phyloP scores from a whole-genome alignment of 352 stramenopile species.

The Phytophthora brassicae region DNA sequence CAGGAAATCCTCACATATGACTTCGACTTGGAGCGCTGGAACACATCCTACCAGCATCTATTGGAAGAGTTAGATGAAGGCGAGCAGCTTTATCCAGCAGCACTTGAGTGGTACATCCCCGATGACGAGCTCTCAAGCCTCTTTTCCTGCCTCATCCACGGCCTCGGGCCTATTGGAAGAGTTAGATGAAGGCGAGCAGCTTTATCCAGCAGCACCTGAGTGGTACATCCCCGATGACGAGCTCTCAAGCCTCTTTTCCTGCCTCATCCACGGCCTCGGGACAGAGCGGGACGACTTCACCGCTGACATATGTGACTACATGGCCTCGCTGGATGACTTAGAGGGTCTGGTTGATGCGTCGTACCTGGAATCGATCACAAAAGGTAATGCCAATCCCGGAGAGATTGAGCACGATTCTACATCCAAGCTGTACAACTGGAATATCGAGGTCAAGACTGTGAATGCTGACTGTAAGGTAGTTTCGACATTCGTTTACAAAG shows the following conservation, averaged over 20 bases:
- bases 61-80: neutral
- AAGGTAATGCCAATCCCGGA: neutral
- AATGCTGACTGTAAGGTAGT: neutral
- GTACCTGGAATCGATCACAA: neutral
- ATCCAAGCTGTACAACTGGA: slow-evolving; percentile 6
- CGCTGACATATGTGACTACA: neutral
- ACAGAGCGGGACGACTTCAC: neutral
- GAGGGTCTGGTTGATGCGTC: neutral
- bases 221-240: slow-evolving; percentile 3
- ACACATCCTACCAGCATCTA: slow-evolving; percentile 1
- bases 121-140: neutral
- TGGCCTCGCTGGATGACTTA: neutral
- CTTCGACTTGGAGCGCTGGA: neutral
- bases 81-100: neutral
- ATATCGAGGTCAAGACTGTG: slow-evolving; percentile 3
- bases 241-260: slow-evolving; percentile 4
- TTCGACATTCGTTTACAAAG: neutral
- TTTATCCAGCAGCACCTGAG: neutral
- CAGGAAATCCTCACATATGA: too few relatives aligned
- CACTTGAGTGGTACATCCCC: slow-evolving; percentile 1
- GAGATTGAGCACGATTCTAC: slow-evolving; percentile 5
- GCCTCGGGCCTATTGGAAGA: too few relatives aligned
- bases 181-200: neutral
- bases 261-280: neutral
- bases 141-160: slow-evolving; percentile 4